Conservation (phyloP, 2,329 filamentous ascomycete species). For the Calonectria henricotiae region DNA sequence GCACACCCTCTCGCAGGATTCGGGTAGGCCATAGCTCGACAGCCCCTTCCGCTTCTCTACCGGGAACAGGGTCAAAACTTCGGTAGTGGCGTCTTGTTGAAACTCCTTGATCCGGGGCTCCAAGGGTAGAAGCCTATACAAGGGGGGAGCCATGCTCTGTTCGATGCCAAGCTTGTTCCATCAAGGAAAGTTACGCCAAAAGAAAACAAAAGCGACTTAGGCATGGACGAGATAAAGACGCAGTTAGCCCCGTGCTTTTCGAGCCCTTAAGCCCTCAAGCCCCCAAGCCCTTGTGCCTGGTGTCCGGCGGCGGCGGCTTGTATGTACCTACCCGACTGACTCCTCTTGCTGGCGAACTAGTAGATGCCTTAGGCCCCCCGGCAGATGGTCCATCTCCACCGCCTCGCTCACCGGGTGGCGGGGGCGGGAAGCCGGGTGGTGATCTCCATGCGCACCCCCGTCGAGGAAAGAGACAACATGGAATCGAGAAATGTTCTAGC, state of each 20-base stretch:
- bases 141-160: constrained; percentile 47
- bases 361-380: constrained; percentile 49
- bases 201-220: constrained; percentile 10
- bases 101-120: constrained; percentile 47
- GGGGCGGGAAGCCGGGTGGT: constrained; percentile 43
- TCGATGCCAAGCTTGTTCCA: constrained; percentile 32
- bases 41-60: constrained; percentile 49
- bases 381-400: constrained; percentile 45
- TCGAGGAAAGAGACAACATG: constrained; percentile 38
- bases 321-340: constrained; percentile 18
- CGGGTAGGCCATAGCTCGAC: constrained; percentile 49
- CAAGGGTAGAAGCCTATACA: constrained; percentile 50
- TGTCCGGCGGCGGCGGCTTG: constrained; percentile 9
- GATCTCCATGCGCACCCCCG: constrained; percentile 36
- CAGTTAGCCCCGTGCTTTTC: constrained; percentile 15
- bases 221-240: constrained; percentile 4
- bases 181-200: constrained; percentile 12
- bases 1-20: constrained; percentile 48
- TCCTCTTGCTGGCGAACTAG: constrained; percentile 8
- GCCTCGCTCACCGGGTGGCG: constrained; percentile 39
- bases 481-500: constrained; percentile 6
- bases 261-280: neutral
- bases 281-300: neutral
- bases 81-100: constrained; percentile 50
- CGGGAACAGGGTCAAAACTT: constrained; percentile 50